Evolutionary conservation across 129 eudicot genomes (phyloP).

Genomic region (Escallonia herrerae): DNA sequence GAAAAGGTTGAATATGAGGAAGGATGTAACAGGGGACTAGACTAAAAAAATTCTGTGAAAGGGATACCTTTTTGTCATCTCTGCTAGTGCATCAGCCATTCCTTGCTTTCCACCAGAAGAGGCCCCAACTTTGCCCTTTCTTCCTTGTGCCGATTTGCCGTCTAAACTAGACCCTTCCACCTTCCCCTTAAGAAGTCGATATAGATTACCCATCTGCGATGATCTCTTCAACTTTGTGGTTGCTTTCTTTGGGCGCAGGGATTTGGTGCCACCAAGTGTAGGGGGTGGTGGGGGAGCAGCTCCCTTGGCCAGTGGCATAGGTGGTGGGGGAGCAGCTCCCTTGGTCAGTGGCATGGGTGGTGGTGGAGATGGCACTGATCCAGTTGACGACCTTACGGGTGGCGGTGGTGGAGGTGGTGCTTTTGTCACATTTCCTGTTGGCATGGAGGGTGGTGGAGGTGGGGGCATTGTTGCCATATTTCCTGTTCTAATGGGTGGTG

Average conservation of each 20-base stretch:
- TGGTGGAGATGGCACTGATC: constrained; percentile 20
- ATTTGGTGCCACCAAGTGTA: constrained; percentile 22
- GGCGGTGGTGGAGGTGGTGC: constrained; percentile 52
- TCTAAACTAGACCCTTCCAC: constrained; percentile 69
- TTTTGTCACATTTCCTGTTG: constrained; percentile 11
- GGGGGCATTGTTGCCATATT: constrained; percentile 18
- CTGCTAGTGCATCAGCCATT: constrained; percentile 94
- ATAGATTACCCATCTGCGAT: constrained; percentile 75
- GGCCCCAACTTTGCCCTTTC: constrained; percentile 28
- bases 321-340: constrained; percentile 22
- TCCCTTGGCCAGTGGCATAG: constrained; percentile 28
- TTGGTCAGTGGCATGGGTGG: constrained; percentile 20
- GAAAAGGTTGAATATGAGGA: neutral
- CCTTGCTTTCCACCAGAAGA: constrained; percentile 55
- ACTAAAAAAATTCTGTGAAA: neutral
- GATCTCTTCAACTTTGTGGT: constrained; percentile 62
- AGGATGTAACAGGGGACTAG: no score
- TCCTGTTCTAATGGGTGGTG: constrained; percentile 14
- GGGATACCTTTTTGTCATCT: constrained; percentile 77
- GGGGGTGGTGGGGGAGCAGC: constrained; percentile 80
- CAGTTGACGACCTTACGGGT: constrained; percentile 19
- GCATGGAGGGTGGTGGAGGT: constrained; percentile 22
- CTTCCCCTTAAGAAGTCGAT: constrained; percentile 68
- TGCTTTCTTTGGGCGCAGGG: constrained; percentile 46
- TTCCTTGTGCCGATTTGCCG: constrained; percentile 37